Base-by-base conservation (phyloP, 495 filamentous ascomycete genomes). In the Penicillium manginii region DNA sequence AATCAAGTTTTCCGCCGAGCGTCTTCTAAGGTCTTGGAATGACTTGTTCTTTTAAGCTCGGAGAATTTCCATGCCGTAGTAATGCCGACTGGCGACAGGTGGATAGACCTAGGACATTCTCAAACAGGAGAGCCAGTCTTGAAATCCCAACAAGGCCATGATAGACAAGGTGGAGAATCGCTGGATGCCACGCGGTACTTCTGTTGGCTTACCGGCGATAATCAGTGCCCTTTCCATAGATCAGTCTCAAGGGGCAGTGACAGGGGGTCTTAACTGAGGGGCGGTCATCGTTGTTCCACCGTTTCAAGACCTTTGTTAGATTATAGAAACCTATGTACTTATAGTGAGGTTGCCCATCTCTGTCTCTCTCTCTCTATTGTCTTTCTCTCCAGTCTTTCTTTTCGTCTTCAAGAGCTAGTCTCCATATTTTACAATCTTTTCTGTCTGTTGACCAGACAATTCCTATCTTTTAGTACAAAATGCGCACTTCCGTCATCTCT, bases 381-480 rank as follows among this genome's bases (percentile, higher is more conserved):
- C 39, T 21, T 33, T 29, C 21, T 45, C n/a, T 26, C 5, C 18
- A 3, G 2, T 46, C 46, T 47, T 52, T 48, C 56, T 11, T 40
- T 19, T 61, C 21, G 3, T 22, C 18, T 35, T 43, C 26, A 42
- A 19, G 59, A 56, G 59, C 54, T 61, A 45, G 59, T 33, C 59
- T 60, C 58, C 45, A 43, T 48, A 47, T 47, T 26, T 43, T 9
- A n/a, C 42, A 50, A 53, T 42, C 52, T 58, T 46, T 51, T 57
- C 49, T 54, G 51, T 63, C 60, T 59, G 55, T 64, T 64, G 57
- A 67, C 35, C 52, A 23, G 64, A 64, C 45, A 54, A 9, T 22
- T 49, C 40, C 35, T 53, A 56, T 50, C 18, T 33, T 64, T 54
- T 56, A 12, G 18, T 21, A 37, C 54, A 43, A 53, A 39, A 64